Evolutionary conservation across 1,139 yeast genomes (phyloP).

Genomic region (Yamadazyma taylorii): DNA sequence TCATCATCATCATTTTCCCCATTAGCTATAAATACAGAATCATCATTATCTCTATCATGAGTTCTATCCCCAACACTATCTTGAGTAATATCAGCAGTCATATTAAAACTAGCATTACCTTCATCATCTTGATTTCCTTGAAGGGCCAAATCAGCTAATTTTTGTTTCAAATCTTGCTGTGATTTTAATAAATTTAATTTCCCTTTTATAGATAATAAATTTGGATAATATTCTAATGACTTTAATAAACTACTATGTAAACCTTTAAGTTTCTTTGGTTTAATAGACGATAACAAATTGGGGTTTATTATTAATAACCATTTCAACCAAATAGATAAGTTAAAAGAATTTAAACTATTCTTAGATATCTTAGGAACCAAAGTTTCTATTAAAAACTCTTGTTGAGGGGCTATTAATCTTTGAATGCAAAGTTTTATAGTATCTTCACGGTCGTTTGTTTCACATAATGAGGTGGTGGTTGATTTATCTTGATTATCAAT

Average conservation of each 20-base stretch:
- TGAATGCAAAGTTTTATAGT: conserved; percentile 37
- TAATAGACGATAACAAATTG: conserved; percentile 18
- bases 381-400: conserved; percentile 30
- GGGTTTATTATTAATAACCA: conserved; percentile 44
- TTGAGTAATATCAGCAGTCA: conserved; percentile 12
- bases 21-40: conserved; percentile 33
- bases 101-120: neutral
- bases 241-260: conserved; percentile 25
- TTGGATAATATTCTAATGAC: conserved; percentile 39
- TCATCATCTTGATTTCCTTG: neutral
- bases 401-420: conserved; percentile 20
- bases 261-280: conserved; percentile 9
- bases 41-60: conserved; percentile 17
- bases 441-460: conserved; percentile 32
- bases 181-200: conserved; percentile 40
- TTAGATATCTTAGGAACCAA: conserved; percentile 35
- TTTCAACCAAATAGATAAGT: conserved; percentile 48
- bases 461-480: conserved; percentile 29
- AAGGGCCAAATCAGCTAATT: neutral
- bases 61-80: conserved; percentile 25
- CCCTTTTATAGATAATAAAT: conserved; percentile 45
- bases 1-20: conserved; percentile 49
- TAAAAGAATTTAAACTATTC: conserved; percentile 32
- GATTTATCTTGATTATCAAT: conserved; percentile 10
- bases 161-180: conserved; percentile 36